Conservation (phyloP, 73 alveolate genomes). For the Symbiodinium pilosum region DNA sequence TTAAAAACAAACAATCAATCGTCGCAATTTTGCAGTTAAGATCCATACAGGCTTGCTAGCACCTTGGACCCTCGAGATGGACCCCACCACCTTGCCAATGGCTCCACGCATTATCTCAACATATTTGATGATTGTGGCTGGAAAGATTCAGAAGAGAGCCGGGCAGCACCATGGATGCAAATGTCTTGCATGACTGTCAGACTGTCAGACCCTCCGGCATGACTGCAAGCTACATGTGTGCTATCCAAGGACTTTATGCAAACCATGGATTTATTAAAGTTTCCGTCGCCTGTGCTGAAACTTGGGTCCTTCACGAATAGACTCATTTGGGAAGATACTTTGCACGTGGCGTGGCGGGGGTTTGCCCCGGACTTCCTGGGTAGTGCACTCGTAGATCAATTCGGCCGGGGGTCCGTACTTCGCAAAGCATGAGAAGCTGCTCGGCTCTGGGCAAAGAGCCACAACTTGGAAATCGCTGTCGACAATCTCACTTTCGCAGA, state of each 20-base stretch:
- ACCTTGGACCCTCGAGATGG: not conserved
- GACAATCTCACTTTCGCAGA: not conserved
- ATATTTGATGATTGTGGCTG: not conserved
- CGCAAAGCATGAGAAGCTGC: not conserved
- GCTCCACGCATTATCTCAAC: not conserved
- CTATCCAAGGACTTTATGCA: too few relatives aligned
- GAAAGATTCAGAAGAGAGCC: not conserved
- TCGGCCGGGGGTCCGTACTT: not conserved
- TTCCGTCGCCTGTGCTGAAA: not conserved
- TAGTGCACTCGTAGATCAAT: not conserved
- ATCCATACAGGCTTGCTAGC: not conserved
- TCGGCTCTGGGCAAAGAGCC: not conserved
- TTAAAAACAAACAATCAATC: too few relatives aligned
- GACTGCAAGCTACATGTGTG: too few relatives aligned
- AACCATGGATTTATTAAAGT: too few relatives aligned
- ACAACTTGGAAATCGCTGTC: not conserved
- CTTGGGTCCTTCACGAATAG: not conserved
- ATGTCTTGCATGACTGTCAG: too few relatives aligned
- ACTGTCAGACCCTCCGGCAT: too few relatives aligned
- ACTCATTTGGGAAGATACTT: not conserved
- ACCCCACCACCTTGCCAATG: not conserved
- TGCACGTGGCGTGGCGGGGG: not conserved
- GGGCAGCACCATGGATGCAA: not conserved
- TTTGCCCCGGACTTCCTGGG: not conserved
- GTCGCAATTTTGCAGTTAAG: not conserved